These are phyloP conservation scores for Lippia alba DNA, from an alignment of 305 asterid species.

Conservation along the genomic window DNA sequence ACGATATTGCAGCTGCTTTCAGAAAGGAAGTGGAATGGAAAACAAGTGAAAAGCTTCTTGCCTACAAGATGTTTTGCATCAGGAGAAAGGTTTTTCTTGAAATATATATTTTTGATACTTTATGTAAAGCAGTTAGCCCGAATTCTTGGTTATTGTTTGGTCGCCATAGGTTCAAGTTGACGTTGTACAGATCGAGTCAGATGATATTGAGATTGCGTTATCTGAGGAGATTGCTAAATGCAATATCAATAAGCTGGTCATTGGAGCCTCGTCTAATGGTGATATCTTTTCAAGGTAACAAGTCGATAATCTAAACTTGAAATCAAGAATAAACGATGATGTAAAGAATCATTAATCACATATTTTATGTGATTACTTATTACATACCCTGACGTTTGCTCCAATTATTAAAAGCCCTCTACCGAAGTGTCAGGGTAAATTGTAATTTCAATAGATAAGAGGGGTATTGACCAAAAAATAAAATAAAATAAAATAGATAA, in stretches of 20 bases:
- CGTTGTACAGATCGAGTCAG: constrained; percentile 31
- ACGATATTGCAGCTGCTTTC: constrained; percentile 32
- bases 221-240: constrained; percentile 26
- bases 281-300: constrained; percentile 44
- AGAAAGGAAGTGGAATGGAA: constrained; percentile 36
- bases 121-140: not conserved
- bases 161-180: constrained; percentile 34
- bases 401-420: too few species aligned
- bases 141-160: constrained; percentile 10
- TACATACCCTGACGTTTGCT: too few species aligned
- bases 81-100: constrained; percentile 26
- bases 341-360: not conserved
- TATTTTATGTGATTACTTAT: not conserved
- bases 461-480: too few species aligned
- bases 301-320: not conserved
- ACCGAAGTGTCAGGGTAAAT: too few species aligned
- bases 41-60: constrained; percentile 34
- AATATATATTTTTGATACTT: not conserved
- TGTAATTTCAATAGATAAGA: too few species aligned
- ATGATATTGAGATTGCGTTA: constrained; percentile 32
- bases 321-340: not conserved
- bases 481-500: too few species aligned
- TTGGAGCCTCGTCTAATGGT: constrained; percentile 38
- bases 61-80: constrained; percentile 30
- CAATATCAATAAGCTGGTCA: constrained; percentile 35